These are phyloP conservation scores for Glonium stellatum DNA, from an alignment of 495 filamentous ascomycete species.

Conservation along the genomic window DNA sequence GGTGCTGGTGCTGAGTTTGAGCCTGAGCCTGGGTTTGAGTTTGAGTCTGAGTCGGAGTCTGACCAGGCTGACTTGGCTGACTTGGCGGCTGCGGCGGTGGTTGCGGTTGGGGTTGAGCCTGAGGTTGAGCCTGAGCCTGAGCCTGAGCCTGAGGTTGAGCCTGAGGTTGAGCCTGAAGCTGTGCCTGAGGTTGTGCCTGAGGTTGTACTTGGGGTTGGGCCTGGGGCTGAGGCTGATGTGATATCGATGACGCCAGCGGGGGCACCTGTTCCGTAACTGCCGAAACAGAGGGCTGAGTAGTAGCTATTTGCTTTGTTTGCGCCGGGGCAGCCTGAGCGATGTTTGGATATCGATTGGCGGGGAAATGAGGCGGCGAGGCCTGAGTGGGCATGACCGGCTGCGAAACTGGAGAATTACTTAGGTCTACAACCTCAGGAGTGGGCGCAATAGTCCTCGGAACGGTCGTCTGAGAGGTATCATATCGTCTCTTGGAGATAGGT, in stretches of 20 bases:
- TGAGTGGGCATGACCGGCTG: conserved; percentile 22
- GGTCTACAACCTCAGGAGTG: conserved; percentile 47
- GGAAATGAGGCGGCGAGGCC: conserved; percentile 27
- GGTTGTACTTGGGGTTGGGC: neutral
- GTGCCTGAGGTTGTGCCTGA: neutral
- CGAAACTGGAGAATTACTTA: conserved; percentile 40
- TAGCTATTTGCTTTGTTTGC: conserved; percentile 20
- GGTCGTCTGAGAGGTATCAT: conserved; percentile 51
- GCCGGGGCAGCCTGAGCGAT: conserved; percentile 25
- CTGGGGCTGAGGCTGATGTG: neutral
- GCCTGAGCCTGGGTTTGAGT: conserved; percentile 11
- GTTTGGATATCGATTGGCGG: conserved; percentile 13
- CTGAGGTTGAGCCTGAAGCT: neutral
- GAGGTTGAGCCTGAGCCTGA: conserved; percentile 9
- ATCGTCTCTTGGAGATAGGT: conserved; percentile 53
- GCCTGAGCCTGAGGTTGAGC: neutral
- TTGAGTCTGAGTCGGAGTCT: conserved; percentile 13
- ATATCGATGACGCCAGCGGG: conserved; percentile 1
- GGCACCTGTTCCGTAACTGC: conserved; percentile 19
- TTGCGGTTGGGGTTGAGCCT: conserved; percentile 6
- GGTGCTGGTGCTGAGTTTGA: neutral
- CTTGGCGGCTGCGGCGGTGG: conserved; percentile 13
- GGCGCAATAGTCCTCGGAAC: conserved; percentile 56
- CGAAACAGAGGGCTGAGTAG: conserved; percentile 12
- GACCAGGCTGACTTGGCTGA: conserved; percentile 9